These are phyloP conservation scores for Solanum etuberosum DNA, from an alignment of 257 asterid species.

Conservation along the genomic window DNA sequence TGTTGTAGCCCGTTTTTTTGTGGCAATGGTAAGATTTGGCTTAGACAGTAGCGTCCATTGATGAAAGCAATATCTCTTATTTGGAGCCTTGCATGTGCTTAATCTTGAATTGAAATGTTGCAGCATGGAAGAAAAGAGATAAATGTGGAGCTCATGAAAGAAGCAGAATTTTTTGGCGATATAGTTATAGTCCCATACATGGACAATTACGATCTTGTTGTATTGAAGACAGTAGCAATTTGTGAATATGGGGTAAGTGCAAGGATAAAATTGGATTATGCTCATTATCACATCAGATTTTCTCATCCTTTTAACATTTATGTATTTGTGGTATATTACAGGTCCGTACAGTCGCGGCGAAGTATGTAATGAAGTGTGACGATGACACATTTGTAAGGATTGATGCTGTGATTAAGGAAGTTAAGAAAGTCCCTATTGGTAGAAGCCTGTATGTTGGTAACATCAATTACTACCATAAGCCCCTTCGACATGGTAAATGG, in stretches of 20 bases:
- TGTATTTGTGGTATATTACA: slow-evolving; percentile 17
- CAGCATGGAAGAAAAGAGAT: slow-evolving; percentile 87
- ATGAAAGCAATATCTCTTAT: background rate
- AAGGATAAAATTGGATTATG: background rate
- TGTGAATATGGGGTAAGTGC: slow-evolving; percentile 93
- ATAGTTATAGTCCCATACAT: slow-evolving; percentile 83
- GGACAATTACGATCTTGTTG: slow-evolving; percentile 96
- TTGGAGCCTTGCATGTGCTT: slow-evolving; percentile 2
- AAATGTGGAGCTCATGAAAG: slow-evolving; percentile 79
- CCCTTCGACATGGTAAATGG: slow-evolving; percentile 95
- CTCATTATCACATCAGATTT: background rate
- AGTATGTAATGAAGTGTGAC: slow-evolving; percentile 88
- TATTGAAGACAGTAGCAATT: slow-evolving; percentile 82
- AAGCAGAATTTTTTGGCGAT: slow-evolving; percentile 85
- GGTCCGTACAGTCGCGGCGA: slow-evolving; percentile 62
- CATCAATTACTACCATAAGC: slow-evolving; percentile 83
- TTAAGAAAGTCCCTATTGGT: slow-evolving; percentile 36
- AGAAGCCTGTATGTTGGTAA: slow-evolving; percentile 80
- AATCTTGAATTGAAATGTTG: slow-evolving; percentile 7
- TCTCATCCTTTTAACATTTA: background rate
- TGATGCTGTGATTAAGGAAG: slow-evolving; percentile 73
- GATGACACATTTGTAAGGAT: slow-evolving; percentile 94
- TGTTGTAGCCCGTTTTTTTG: slow-evolving; percentile 73
- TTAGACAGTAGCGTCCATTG: background rate
- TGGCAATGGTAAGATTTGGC: slow-evolving; percentile 67